Conservation (phyloP, 83 land plant genomes). For the Picea abies region DNA sequence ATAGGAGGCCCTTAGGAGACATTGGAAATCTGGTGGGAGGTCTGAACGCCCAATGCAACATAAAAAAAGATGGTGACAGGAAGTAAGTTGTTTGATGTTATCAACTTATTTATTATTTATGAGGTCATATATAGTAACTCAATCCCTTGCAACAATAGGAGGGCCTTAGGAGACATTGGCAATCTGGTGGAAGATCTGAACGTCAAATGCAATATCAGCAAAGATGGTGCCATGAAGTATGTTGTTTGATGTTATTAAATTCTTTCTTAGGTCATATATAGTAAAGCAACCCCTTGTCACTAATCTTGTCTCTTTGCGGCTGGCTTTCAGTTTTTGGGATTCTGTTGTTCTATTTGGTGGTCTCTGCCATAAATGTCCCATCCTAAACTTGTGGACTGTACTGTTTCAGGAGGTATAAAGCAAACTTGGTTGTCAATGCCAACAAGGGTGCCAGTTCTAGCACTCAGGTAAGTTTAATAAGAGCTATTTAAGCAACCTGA, state of each 20-base stretch:
- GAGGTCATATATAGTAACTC: no score
- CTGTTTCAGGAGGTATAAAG: constrained; percentile 7
- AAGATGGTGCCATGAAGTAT: constrained; percentile 16
- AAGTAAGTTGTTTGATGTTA: constrained; percentile 6
- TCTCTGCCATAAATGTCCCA: no score
- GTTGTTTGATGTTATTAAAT: constrained; percentile 3
- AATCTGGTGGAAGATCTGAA: constrained; percentile 29
- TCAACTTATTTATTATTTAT: background rate
- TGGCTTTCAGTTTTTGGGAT: background rate
- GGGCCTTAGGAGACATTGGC: constrained; percentile 27
- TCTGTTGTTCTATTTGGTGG: no score
- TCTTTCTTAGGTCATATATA: background rate
- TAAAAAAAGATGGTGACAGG: constrained; percentile 25
- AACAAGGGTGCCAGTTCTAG: constrained; percentile 11
- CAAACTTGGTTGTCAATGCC: constrained; percentile 3
- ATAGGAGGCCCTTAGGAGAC: constrained; percentile 24
- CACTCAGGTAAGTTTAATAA: constrained; percentile 9
- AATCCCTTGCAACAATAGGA: constrained; percentile 8
- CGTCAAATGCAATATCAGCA: constrained; percentile 27
- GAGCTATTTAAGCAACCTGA: background rate
- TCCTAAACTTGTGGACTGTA: background rate
- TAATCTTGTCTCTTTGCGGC: background rate
- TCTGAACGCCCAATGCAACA: constrained; percentile 24
- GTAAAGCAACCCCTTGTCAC: no score
- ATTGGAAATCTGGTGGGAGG: constrained; percentile 29